Percentiles rank a stretch among this genome's conserved stretches.
phyloP scores from a whole-genome alignment of 2,329 filamentous ascomycete genomes.

The Exophiala aquamarina region DNA sequence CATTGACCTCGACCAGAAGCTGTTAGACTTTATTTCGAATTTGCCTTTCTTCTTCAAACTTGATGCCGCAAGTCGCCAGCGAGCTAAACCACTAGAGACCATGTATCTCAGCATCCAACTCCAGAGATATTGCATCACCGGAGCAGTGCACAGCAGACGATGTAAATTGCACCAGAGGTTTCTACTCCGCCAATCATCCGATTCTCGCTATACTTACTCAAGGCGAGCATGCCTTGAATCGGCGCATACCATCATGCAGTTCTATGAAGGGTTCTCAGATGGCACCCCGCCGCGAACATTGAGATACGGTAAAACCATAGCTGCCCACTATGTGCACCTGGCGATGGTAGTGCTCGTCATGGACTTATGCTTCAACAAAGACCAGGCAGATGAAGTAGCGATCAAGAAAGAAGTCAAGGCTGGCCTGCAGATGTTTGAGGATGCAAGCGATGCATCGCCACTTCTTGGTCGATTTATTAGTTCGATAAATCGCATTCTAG shows the following conservation, averaged over 20 bases:
- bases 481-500: constrained; percentile 36
- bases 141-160: constrained; percentile 35
- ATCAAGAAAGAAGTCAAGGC: constrained; percentile 37
- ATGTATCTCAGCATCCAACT: constrained; percentile 32
- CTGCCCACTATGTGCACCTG: constrained; percentile 41
- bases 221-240: constrained; percentile 38
- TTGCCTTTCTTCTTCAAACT: constrained; percentile 39
- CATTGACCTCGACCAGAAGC: constrained; percentile 35
- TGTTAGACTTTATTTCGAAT: constrained; percentile 31
- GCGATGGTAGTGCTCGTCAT: constrained; percentile 40
- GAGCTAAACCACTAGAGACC: constrained; percentile 31
- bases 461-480: constrained; percentile 35
- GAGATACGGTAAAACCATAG: constrained; percentile 27
- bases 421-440: constrained; percentile 38
- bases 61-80: constrained; percentile 31
- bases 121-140: constrained; percentile 37
- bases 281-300: constrained; percentile 24
- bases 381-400: constrained; percentile 35
- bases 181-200: constrained; percentile 36
- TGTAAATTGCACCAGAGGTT: constrained; percentile 40
- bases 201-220: constrained; percentile 38
- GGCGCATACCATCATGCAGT: constrained; percentile 38
- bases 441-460: constrained; percentile 34
- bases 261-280: constrained; percentile 37
- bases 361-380: constrained; percentile 42